Evolutionary conservation across 2,329 filamentous ascomycete genomes (phyloP).

Genomic region (Geosmithia flava): DNA sequence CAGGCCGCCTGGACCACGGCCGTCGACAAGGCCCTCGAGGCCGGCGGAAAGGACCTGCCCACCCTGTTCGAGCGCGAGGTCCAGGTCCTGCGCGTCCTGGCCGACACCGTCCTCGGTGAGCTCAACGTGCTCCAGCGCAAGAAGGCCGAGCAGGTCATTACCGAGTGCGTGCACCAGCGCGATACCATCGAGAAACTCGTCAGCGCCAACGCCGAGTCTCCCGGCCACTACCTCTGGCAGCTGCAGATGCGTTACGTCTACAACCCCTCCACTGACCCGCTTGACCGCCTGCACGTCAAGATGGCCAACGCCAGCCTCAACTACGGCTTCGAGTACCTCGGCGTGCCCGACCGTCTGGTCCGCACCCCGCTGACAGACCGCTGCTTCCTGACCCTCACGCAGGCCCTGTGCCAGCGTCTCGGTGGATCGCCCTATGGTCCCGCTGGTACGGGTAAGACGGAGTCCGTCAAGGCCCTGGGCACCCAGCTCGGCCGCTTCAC

Average conservation of each 20-base stretch:
- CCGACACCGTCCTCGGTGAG: constrained; percentile 80
- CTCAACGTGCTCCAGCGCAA: constrained; percentile 78
- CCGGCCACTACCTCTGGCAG: constrained; percentile 83
- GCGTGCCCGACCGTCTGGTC: constrained; percentile 90
- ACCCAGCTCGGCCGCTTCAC: constrained; percentile 95
- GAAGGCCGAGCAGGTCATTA: constrained; percentile 98
- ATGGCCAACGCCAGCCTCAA: constrained; percentile 95
- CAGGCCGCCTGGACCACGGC: constrained; percentile 89
- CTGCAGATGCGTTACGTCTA: constrained; percentile 97
- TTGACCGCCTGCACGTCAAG: constrained; percentile 75
- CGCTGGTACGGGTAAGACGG: constrained; percentile 96
- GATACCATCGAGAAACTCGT: constrained; percentile 85
- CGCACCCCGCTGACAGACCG: constrained; percentile 94
- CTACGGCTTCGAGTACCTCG: constrained; percentile 97
- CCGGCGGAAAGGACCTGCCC: constrained; percentile 57
- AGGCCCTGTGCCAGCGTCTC: constrained; percentile 86
- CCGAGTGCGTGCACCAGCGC: constrained; percentile 95
- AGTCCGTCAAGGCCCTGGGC: constrained; percentile 96
- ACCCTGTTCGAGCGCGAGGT: constrained; percentile 72
- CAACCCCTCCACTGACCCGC: constrained; percentile 55
- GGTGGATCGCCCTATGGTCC: constrained; percentile 96
- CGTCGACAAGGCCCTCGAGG: constrained; percentile 64
- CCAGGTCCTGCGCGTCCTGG: constrained; percentile 72
- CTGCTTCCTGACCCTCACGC: constrained; percentile 95
- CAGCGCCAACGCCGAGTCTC: constrained; percentile 57